Conservation (phyloP, 352 stramenopile genomes). For the Achlya hypogyna region DNA sequence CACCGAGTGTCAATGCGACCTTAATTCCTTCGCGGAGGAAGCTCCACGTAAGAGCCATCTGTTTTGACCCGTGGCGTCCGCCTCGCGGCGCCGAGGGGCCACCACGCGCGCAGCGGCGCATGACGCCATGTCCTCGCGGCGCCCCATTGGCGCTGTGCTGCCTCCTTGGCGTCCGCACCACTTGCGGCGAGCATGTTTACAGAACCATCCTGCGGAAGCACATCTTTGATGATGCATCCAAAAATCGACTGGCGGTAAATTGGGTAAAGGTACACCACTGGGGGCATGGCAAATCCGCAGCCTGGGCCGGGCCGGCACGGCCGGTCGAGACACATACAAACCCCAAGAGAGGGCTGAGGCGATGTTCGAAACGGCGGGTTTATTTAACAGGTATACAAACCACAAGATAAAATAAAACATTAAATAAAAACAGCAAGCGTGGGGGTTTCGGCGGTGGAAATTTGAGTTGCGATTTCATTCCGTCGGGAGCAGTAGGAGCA, state of each 20-base stretch:
- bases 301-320: not conserved
- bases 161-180: too few relatives aligned
- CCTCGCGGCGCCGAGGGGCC: too few relatives aligned
- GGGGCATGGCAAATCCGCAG: not conserved
- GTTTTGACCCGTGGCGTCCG: not conserved
- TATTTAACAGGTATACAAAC: not conserved
- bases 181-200: too few relatives aligned
- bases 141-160: too few relatives aligned
- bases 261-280: not conserved
- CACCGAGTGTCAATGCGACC: not conserved
- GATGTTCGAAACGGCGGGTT: not conserved
- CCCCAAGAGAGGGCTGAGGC: too few relatives aligned
- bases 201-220: not conserved
- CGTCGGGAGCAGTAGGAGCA: slow-evolving; percentile 26
- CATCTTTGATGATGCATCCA: slow-evolving; percentile 13
- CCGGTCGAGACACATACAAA: not conserved
- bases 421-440: not conserved
- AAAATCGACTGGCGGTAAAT: slow-evolving; percentile 1
- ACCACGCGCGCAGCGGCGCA: too few relatives aligned
- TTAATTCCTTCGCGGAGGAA: not conserved
- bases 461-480: not conserved
- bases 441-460: not conserved
- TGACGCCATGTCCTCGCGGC: too few relatives aligned
- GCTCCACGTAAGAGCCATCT: not conserved
- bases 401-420: not conserved